Evolutionary conservation across 2,329 filamentous ascomycete genomes (phyloP), one percentile per base, ranked within the genome.

Genomic region (Aspergillus aculeatus): DNA sequence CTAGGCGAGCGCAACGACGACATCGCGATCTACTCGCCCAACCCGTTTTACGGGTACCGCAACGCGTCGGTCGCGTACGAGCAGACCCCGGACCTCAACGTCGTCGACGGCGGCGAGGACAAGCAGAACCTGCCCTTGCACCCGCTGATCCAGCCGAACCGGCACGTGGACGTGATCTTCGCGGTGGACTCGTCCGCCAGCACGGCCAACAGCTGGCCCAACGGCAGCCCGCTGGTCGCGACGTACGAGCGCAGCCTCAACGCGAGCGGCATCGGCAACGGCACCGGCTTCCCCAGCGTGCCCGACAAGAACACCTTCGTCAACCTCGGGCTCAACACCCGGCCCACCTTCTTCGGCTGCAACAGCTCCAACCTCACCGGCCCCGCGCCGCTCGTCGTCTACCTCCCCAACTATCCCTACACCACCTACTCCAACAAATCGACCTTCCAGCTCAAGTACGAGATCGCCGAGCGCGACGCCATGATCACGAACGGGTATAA

Each of bases 401-500:
- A 99, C 79, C 75, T 98, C 50, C 91, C 95, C 59, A 96, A 95
- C 71, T 83, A 88, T 21, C 93, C 92, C 1, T 96, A 96, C 77
- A 83, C 88, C 50, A 85, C 84, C 71, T 77, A 82, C 64, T 90
- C 88, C 74, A 98, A 98, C 79, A 83, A 89, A 5, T 90, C 89
- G 2, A 97, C 94, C 50, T 94, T 90, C 73, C 81, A 86, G 61
- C 80, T 86, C 41, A 75, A 76, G 38, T 91, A 93, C 81, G 81
- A 83, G 38, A 77, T 85, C 67, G 75, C 72, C 0, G 77, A 91
- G 77, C 90, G 94, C 64, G 86, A 96, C 72, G 83, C 83, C 62
- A 91, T 96, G 71, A 92, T 99, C 69, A 75, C 85, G 64, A 98
- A 99, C 77, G 94, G 92, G n/a, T 95, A 90, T 26, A 85, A 95